Evolutionary conservation across 2,329 filamentous ascomycete genomes (phyloP).

Genomic region (Trichoderma lentiforme): DNA sequence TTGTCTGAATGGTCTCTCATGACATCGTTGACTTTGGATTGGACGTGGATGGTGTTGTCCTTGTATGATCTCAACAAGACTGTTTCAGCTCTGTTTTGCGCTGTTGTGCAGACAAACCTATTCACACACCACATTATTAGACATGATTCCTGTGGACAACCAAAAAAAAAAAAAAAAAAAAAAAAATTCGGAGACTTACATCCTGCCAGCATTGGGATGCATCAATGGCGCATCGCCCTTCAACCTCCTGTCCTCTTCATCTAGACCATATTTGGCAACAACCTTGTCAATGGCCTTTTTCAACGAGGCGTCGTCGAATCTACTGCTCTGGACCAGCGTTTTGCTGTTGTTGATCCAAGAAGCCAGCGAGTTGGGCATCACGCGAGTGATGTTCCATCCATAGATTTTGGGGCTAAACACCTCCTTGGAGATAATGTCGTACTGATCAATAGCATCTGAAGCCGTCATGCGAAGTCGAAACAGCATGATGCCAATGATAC

Average conservation of each 20-base stretch:
- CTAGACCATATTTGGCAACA: constrained; percentile 2
- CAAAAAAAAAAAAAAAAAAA: not conserved
- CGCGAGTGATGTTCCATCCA: not conserved
- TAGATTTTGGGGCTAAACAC: constrained; percentile 8
- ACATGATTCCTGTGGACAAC: not conserved
- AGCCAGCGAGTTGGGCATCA: constrained; percentile 7
- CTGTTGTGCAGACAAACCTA: constrained; percentile 12
- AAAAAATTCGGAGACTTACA: not conserved
- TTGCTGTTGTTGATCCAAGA: constrained; percentile 11
- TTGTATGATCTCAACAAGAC: constrained; percentile 10
- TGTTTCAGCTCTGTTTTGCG: constrained; percentile 9
- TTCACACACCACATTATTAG: not conserved
- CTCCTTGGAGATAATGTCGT: constrained; percentile 5
- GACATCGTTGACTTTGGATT: not conserved
- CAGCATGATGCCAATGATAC: constrained; percentile 14
- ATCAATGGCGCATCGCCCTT: not conserved
- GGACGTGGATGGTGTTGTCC: not conserved
- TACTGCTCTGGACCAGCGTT: constrained; percentile 5
- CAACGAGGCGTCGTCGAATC: not conserved
- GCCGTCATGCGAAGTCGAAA: constrained; percentile 15
- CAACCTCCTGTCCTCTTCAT: not conserved
- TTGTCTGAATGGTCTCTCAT: not conserved
- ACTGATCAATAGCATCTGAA: not conserved
- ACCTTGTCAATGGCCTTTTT: constrained; percentile 9
- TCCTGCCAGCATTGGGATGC: constrained; percentile 1